Conservation (phyloP, 164 flowering plant species). For the Cinnamomum chago region DNA sequence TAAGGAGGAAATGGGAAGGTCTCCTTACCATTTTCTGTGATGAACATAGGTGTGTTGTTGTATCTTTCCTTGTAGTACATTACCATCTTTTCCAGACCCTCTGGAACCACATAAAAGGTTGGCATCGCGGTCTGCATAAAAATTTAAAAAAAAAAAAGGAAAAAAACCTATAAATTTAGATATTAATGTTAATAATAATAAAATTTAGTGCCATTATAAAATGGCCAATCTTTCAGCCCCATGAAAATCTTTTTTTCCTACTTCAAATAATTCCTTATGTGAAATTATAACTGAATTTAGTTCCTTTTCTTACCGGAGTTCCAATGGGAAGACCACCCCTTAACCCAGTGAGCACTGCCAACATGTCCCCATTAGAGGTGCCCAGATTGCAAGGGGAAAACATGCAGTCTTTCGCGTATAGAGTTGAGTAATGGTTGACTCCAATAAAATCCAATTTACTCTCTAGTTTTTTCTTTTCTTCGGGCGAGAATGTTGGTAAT, state of each 20-base stretch:
- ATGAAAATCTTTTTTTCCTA: neutral
- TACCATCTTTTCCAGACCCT: constrained; percentile 12
- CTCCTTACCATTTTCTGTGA: constrained; percentile 26
- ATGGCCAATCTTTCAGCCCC: neutral
- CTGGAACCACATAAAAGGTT: constrained; percentile 9
- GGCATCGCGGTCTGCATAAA: constrained; percentile 12
- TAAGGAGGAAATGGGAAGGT: neutral
- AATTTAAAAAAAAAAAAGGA: too few relatives aligned
- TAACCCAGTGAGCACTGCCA: constrained; percentile 4
- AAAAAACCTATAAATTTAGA: neutral
- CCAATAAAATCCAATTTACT: constrained; percentile 40
- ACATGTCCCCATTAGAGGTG: neutral
- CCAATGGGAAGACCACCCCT: constrained; percentile 21
- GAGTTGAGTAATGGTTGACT: constrained; percentile 17
- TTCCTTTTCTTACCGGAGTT: constrained; percentile 4
- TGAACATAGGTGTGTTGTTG: constrained; percentile 20
- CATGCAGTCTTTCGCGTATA: constrained; percentile 21
- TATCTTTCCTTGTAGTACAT: constrained; percentile 15
- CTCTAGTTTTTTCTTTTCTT: constrained; percentile 19
- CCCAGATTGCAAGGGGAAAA: constrained; percentile 1
- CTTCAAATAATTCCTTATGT: neutral
- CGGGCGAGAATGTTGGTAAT: constrained; percentile 23
- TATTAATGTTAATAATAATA: neutral
- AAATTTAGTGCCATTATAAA: neutral
- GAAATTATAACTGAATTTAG: neutral